Evolutionary conservation across 768 basidiomycete species (phyloP), one percentile per base, ranked within the genome.

Genomic region (Auricularia sp.): DNA sequence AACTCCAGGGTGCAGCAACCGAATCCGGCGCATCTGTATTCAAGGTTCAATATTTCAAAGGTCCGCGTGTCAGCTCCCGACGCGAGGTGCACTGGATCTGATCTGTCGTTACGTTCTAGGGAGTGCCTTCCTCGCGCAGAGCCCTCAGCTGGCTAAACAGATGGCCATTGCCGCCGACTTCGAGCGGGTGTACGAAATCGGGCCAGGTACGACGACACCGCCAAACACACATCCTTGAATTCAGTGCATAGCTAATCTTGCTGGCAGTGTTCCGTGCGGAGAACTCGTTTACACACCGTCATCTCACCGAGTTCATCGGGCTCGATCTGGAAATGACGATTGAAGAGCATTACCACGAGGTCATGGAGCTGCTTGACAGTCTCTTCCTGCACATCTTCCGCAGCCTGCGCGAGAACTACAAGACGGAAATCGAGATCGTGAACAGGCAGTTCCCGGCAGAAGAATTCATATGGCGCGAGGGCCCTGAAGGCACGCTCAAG

Each of bases 91-190:
- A 12, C 39, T 11, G 43, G 21, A 42, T 42, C 39, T 42, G 12
- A 42, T 42, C 39, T 21, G 11, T 34, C 54, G 23, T 1, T 35
- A 56, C 59, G 36, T 51, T 61, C 11, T 68, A 96, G 94, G 91
- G 36, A 83, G 75, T 68, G 97, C 97, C 2, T 99, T 82, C 80
- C 83, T 99, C 47, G 97, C 97, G 21, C 97, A 99, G 75, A 94
- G 91, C 44, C 97, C 97, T 47, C 97, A 99, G 73, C 81, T 98
- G 16, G 92, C 94, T 61, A 99, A 99, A 76, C 97, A 99, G 77
- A 99, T 99, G 97, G 91, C 90, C 66, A 98, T 99, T 70, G 93
- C 97, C 39, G 94, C 93, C 63, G 97, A 98, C 77, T 94, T 98
- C 72, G 97, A 98, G 75, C 85, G 93, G 36, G 97, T 99, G 7